Evolutionary conservation across 441 rosid genomes (phyloP).

Genomic region (Raphanus hybrid): DNA sequence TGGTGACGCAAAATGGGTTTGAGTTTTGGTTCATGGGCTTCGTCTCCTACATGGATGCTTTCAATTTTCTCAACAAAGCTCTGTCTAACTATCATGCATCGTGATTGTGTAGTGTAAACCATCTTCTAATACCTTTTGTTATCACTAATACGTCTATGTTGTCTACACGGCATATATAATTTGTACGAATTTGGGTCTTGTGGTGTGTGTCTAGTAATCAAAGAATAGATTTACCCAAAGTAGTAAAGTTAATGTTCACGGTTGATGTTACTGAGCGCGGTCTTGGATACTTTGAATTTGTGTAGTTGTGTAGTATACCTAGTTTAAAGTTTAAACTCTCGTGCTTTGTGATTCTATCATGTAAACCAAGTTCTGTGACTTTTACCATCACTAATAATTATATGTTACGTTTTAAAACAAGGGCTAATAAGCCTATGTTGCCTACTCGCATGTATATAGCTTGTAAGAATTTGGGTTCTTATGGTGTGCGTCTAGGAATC

Average conservation of each 20-base stretch:
- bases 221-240: no score
- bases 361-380: conserved; percentile 7
- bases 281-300: no score
- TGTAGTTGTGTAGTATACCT: no score
- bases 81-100: conserved; percentile 18
- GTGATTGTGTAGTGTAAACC: background rate
- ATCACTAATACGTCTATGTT: no score
- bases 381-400: background rate
- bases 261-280: no score
- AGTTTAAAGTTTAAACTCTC: conserved; percentile 12
- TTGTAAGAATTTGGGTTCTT: conserved; percentile 1
- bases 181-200: no score
- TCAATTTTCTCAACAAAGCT: conserved; percentile 57
- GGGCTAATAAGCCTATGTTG: no score
- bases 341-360: background rate
- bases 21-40: conserved; percentile 94
- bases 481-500: conserved; percentile 7
- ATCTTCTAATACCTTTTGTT: background rate
- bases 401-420: background rate
- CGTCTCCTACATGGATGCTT: conserved; percentile 74
- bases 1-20: conserved; percentile 61
- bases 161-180: no score
- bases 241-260: no score
- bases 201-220: no score
- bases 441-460: background rate